Conservation (phyloP, 768 basidiomycete species). For the Lactifluus echinatus region DNA sequence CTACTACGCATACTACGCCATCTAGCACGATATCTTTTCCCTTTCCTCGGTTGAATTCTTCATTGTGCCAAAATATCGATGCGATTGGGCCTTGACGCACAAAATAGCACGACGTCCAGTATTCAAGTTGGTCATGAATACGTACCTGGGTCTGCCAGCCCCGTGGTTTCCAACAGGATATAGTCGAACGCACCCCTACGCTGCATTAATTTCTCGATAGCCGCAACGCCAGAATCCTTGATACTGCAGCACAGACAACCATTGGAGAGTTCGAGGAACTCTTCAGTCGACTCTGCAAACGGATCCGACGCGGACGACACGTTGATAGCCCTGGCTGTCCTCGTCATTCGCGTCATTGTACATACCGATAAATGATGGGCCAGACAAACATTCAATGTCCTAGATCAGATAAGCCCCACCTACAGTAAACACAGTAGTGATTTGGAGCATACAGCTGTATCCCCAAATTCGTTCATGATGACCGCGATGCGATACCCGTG, state of each 20-base stretch:
- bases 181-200: conserved; percentile 88
- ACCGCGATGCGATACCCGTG: conserved; percentile 97
- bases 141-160: conserved; percentile 88
- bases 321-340: conserved; percentile 75
- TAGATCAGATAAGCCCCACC: conserved; percentile 28
- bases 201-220: conserved; percentile 87
- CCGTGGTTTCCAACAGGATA: conserved; percentile 92
- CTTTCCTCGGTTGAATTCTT: conserved; percentile 64
- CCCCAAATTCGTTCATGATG: conserved; percentile 97
- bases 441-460: conserved; percentile 64
- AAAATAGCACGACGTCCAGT: not conserved
- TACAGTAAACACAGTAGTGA: not conserved
- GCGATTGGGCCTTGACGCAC: conserved; percentile 63
- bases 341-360: not conserved
- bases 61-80: conserved; percentile 80
- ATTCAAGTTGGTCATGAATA: not conserved
- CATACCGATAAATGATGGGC: not conserved
- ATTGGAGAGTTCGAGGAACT: conserved; percentile 88
- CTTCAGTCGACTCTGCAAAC: conserved; percentile 58
- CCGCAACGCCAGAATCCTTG: conserved; percentile 86
- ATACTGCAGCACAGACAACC: conserved; percentile 99
- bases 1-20: conserved; percentile 88
- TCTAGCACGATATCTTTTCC: conserved; percentile 70
- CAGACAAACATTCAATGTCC: conserved; percentile 81
- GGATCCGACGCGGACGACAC: conserved; percentile 61